Evolutionary conservation across 2,329 filamentous ascomycete species (phyloP).

Genomic region (Aspergillus aculeatinus): DNA sequence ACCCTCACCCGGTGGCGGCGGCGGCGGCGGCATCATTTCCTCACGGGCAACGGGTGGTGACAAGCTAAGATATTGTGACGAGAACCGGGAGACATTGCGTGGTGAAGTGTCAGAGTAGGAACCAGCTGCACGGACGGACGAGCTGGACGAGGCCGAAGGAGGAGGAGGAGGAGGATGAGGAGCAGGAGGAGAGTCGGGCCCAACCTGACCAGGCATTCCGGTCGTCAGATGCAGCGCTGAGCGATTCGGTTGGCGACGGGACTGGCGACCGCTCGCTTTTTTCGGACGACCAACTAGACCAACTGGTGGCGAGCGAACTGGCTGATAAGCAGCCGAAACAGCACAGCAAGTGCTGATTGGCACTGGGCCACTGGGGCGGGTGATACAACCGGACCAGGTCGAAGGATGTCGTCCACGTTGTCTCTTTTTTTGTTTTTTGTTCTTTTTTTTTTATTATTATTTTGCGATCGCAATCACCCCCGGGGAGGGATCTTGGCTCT

Average conservation of each 20-base stretch:
- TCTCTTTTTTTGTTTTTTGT: background rate
- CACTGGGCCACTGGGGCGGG: conserved; percentile 7
- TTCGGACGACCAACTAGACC: conserved; percentile 1
- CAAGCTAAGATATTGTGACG: conserved; percentile 10
- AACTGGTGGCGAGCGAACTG: conserved; percentile 3
- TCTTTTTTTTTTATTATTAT: too few species aligned
- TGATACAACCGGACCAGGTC: conserved; percentile 4
- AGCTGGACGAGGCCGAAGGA: conserved; percentile 10
- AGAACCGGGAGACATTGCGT: conserved; percentile 13
- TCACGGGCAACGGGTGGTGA: conserved; percentile 6
- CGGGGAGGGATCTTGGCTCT: conserved; percentile 17
- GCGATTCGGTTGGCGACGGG: conserved; percentile 7
- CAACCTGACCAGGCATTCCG: conserved; percentile 19
- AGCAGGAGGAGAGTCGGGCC: conserved; percentile 13
- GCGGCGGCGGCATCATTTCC: conserved; percentile 4
- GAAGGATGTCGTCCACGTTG: conserved; percentile 21
- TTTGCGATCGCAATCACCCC: conserved; percentile 15
- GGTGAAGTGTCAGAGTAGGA: conserved; percentile 3
- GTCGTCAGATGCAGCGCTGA: conserved; percentile 11
- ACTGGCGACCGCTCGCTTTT: background rate
- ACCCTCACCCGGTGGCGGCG: conserved; percentile 1
- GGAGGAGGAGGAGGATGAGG: background rate
- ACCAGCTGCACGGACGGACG: background rate
- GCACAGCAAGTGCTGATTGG: conserved; percentile 15
- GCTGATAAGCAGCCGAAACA: conserved; percentile 1